Base-by-base conservation (phyloP, 2,329 filamentous ascomycete species). In the Pestalotiopsis sp. region DNA sequence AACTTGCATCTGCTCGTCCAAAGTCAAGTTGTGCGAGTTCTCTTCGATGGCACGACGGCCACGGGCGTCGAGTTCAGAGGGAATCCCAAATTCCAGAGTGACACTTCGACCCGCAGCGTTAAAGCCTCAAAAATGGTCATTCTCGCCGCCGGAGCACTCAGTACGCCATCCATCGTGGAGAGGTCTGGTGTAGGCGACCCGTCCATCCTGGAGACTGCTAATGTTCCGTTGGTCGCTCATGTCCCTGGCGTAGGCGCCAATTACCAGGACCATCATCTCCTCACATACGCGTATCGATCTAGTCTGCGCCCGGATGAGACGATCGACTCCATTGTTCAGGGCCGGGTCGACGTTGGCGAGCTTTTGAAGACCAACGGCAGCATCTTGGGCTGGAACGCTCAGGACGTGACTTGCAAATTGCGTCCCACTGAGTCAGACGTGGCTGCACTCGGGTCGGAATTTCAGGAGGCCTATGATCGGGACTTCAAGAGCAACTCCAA, bases 1-100 rank as follows among this genome's bases (percentile, higher is more conserved):
- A 87, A 87, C 65, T 79, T 90, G 1, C 83, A 88, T 66, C 81
- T 89, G 5, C 77, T 89, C 9, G 79, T 84, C 0, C 82, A 89
- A 68, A 82, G 84, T 9, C 84, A 85, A 70, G 86, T 89, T 1
- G 58, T 65, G 3, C 69, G 71, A 1, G 69, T 76, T 20, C 11
- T 74, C 1, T 69, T 73, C 13, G 72, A 73, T 0, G 63, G 31
- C n/a, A 45, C 64, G 45, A 68, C 41, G 45, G 73, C 73, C 9
- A 68, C 45, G 66, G 67, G 25, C 68, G 69, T 12, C 71, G 71
- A 45, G 68, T 70, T 11, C 20, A 82, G 81, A 60, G 80, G 84
- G 52, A 87, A 84, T 82, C 72, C 79, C 85, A 66, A 64, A 20
- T 31, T 9, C 20, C 25, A 23, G 9, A 58, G 69, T 17, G 31